A percentile compares a stretch with the other conserved stretches of the same genome.
Conservation (phyloP, 306 rosid genomes). For the Quercus mongolica region DNA sequence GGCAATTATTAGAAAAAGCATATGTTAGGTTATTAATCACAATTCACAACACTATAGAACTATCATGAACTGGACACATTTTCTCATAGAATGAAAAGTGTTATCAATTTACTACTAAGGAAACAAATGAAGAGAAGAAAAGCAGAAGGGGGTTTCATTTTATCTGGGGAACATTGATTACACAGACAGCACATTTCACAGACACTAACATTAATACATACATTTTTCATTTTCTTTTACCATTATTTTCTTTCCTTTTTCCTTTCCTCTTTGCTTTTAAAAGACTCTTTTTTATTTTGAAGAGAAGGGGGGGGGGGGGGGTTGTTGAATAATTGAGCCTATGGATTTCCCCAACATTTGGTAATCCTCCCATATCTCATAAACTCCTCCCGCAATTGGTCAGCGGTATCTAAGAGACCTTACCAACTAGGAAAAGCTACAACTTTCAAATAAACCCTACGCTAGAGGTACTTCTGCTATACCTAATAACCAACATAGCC, state of each 20-base stretch:
- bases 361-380: not conserved
- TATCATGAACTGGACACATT: not conserved
- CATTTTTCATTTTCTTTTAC: too few relatives aligned
- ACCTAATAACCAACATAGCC: not conserved
- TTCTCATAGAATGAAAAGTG: not conserved
- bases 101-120: not conserved
- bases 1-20: too few relatives aligned
- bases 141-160: not conserved
- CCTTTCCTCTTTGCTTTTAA: too few relatives aligned
- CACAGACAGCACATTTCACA: not conserved
- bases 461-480: not conserved
- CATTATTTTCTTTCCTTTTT: too few relatives aligned
- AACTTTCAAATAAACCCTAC: not conserved
- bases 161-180: not conserved
- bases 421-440: not conserved
- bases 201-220: not conserved
- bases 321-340: not conserved
- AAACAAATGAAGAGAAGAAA: not conserved
- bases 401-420: too few relatives aligned
- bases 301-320: rapidly evolving
- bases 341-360: not conserved
- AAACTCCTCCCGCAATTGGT: not conserved
- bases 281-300: too few relatives aligned
- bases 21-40: too few relatives aligned
- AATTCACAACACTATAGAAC: not conserved